Evolutionary conservation across 78 protist species (phyloP).

Genomic region (Dictyostelium intermedium): DNA sequence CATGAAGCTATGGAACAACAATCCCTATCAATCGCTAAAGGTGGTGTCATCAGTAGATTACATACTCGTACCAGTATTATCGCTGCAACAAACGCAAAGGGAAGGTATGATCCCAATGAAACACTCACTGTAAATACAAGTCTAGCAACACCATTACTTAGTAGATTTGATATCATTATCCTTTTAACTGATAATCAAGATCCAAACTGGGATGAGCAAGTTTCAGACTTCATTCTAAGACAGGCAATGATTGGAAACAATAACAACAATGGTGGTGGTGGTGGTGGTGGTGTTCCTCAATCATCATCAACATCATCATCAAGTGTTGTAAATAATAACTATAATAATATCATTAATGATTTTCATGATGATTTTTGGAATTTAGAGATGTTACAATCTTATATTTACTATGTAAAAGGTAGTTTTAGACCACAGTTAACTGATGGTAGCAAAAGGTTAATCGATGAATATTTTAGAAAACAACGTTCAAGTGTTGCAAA

Average conservation of each 20-base stretch:
- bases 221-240: constrained; percentile 82
- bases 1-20: constrained; percentile 99
- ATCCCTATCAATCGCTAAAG: constrained; percentile 97
- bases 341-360: no score
- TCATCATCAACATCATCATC: background rate
- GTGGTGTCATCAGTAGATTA: constrained; percentile 96
- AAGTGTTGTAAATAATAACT: background rate
- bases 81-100: constrained; percentile 94
- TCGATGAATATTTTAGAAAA: constrained; percentile 77
- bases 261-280: background rate
- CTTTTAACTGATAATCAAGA: constrained; percentile 88
- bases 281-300: no score
- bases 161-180: constrained; percentile 96
- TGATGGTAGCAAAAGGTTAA: constrained; percentile 33
- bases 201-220: constrained; percentile 86
- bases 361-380: constrained; percentile 81
- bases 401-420: constrained; percentile 39
- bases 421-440: constrained; percentile 73
- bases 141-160: constrained; percentile 93
- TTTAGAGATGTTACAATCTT: constrained; percentile 81
- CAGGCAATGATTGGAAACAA: background rate
- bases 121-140: constrained; percentile 86
- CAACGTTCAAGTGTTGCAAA: constrained; percentile 81
- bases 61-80: constrained; percentile 92
- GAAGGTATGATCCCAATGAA: constrained; percentile 81